phyloP scores from a whole-genome alignment of 2,329 filamentous ascomycete genomes.

The Colletotrichum gigasporum region DNA sequence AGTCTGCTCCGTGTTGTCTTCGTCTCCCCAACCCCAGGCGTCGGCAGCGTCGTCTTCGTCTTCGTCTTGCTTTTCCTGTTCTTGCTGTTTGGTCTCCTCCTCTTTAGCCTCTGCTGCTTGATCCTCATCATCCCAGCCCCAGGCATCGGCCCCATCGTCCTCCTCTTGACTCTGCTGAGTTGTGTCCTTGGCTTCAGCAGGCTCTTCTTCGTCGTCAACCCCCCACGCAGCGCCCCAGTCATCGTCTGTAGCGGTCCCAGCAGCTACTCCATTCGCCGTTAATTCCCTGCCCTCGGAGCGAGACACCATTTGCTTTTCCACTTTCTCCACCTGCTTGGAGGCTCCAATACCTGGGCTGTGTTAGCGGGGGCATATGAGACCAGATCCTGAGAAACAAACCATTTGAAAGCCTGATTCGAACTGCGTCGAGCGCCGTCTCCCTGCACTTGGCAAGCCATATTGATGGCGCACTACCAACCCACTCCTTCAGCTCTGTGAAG shows the following conservation, averaged over 20 bases:
- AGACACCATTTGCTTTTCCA: slow-evolving; percentile 84
- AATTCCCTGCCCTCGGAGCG: slow-evolving; percentile 73
- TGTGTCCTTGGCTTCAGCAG: slow-evolving; percentile 36
- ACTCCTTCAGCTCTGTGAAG: slow-evolving; percentile 73
- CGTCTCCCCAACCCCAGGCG: slow-evolving; percentile 87
- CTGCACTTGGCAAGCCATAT: slow-evolving; percentile 89
- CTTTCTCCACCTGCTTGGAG: slow-evolving; percentile 78
- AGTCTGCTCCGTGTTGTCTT: slow-evolving; percentile 58
- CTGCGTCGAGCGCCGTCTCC: slow-evolving; percentile 79
- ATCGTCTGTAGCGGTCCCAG: slow-evolving; percentile 53
- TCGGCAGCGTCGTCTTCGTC: slow-evolving; percentile 65
- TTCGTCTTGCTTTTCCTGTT: slow-evolving; percentile 33
- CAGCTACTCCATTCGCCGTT: slow-evolving; percentile 56
- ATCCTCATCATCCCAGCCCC: slow-evolving; percentile 86
- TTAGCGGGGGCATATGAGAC: not conserved
- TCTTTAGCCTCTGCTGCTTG: slow-evolving; percentile 43
- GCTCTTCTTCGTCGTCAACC: slow-evolving; percentile 64
- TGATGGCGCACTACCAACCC: slow-evolving; percentile 81
- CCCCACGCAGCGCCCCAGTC: slow-evolving; percentile 88
- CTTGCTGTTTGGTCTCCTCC: slow-evolving; percentile 34
- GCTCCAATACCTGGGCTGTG: slow-evolving; percentile 58
- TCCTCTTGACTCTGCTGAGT: slow-evolving; percentile 36
- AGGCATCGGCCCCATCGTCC: slow-evolving; percentile 71
- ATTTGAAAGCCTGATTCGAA: slow-evolving; percentile 73
- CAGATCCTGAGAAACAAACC: slow-evolving; percentile 47